These are phyloP conservation scores for Arthrobotrys pseudoclavata DNA, from an alignment of 2,329 filamentous ascomycete genomes.

Conservation along the genomic window DNA sequence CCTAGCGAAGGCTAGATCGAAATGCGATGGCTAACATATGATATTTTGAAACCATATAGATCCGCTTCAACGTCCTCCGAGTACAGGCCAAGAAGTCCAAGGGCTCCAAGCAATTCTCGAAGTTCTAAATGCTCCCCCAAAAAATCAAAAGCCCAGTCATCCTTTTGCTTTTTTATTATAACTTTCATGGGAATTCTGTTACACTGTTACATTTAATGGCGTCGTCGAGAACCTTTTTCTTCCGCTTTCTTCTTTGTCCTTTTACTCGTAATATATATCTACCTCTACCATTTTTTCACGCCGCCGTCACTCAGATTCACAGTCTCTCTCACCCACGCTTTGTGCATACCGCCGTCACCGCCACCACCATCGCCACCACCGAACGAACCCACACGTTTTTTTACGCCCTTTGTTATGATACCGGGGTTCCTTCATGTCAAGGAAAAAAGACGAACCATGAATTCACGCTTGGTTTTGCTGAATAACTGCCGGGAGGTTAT, in stretches of 20 bases:
- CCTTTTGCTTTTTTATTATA: conserved; percentile 36
- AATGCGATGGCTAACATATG: conserved; percentile 15
- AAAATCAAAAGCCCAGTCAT: conserved; percentile 19
- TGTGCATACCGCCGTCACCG: conserved; percentile 34
- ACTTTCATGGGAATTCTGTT: conserved; percentile 56
- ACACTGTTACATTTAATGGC: conserved; percentile 57
- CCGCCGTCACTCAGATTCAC: conserved; percentile 8
- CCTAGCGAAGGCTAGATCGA: not conserved
- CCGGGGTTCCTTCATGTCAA: conserved; percentile 31
- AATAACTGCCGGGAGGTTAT: conserved; percentile 5
- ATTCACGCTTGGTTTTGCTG: conserved; percentile 12
- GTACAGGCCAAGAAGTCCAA: conserved; percentile 98
- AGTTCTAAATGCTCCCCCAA: conserved; percentile 79
- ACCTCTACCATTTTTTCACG: conserved; percentile 27
- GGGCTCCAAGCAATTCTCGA: conserved; percentile 96
- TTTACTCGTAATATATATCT: conserved; percentile 57
- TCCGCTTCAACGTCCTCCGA: conserved; percentile 99
- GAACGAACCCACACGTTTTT: conserved; percentile 2
- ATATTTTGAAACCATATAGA: conserved; percentile 69
- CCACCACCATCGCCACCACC: not conserved
- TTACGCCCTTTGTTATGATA: conserved; percentile 42
- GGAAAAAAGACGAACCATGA: not conserved
- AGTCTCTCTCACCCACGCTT: conserved; percentile 12
- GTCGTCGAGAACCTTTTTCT: conserved; percentile 56
- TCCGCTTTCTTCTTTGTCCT: conserved; percentile 21